Conservation (phyloP, 768 basidiomycete species). For the Collybia sordida region DNA sequence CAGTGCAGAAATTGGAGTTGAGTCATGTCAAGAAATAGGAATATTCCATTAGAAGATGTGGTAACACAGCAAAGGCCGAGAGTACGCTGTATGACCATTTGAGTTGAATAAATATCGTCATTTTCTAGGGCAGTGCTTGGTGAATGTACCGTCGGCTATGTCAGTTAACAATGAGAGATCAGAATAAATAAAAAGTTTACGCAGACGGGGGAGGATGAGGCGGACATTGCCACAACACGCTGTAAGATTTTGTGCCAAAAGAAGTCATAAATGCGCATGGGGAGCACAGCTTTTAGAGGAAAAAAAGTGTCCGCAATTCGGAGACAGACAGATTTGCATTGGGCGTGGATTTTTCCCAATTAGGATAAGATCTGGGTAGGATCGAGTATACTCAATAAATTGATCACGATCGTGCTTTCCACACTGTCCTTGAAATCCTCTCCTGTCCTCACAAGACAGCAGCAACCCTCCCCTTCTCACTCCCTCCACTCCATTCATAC, state of each 20-base stretch:
- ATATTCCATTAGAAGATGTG: conserved; percentile 4
- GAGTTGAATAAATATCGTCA: background rate
- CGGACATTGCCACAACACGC: conserved; percentile 9
- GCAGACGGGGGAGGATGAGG: background rate
- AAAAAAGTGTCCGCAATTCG: conserved; percentile 5
- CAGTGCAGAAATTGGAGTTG: background rate
- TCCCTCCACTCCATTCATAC: background rate
- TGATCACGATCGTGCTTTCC: conserved; percentile 9
- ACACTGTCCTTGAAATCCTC: background rate
- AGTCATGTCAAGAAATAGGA: conserved; percentile 2
- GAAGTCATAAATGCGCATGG: background rate
- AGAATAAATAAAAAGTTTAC: background rate
- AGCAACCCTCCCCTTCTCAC: background rate
- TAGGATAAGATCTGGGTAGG: background rate
- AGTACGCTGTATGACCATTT: background rate
- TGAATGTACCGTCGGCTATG: conserved; percentile 6
- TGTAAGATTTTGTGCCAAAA: conserved; percentile 5
- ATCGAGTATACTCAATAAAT: conserved; percentile 11
- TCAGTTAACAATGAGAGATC: conserved; percentile 1
- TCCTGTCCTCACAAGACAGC: conserved; percentile 1
- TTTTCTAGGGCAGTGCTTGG: background rate
- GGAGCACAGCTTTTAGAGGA: conserved; percentile 5
- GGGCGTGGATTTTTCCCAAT: conserved; percentile 5
- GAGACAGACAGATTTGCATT: conserved; percentile 5
- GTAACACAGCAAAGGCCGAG: background rate